These are phyloP conservation scores for Tulasnella sp. DNA, from an alignment of 768 basidiomycete species.

Conservation along the genomic window DNA sequence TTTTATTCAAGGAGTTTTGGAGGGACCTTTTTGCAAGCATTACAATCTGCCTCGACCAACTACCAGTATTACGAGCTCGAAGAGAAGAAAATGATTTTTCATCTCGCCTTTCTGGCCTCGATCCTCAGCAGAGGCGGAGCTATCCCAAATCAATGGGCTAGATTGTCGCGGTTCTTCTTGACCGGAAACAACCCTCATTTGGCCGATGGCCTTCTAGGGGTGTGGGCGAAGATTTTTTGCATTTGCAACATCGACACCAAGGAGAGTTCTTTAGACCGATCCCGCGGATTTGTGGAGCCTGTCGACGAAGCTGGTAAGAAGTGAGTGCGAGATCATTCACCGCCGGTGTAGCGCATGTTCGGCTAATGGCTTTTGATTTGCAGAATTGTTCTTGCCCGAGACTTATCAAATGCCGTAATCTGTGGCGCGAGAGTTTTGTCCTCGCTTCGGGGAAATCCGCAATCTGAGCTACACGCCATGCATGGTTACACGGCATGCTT, in stretches of 20 bases:
- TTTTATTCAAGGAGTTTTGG: not conserved
- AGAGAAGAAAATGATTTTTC: not conserved
- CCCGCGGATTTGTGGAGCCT: no score
- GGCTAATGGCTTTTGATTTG: no score
- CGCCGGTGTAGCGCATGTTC: no score
- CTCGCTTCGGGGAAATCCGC: not conserved
- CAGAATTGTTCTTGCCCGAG: no score
- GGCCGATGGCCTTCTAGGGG: not conserved
- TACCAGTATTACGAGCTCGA: not conserved
- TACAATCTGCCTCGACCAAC: not conserved
- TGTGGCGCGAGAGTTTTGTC: no score
- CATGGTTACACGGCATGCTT: not conserved
- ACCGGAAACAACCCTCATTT: not conserved
- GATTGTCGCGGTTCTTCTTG: not conserved
- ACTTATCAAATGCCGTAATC: no score
- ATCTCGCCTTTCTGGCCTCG: not conserved
- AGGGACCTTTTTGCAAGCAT: not conserved
- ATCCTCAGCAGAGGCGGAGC: not conserved
- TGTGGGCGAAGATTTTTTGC: no score
- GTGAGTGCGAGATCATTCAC: no score
- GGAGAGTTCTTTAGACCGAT: no score
- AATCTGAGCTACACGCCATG: not conserved
- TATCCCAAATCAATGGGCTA: not conserved
- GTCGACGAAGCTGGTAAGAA: no score
- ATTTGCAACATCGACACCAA: no score